phyloP scores from a whole-genome alignment of 306 rosid genomes.

The Senna siamea region DNA sequence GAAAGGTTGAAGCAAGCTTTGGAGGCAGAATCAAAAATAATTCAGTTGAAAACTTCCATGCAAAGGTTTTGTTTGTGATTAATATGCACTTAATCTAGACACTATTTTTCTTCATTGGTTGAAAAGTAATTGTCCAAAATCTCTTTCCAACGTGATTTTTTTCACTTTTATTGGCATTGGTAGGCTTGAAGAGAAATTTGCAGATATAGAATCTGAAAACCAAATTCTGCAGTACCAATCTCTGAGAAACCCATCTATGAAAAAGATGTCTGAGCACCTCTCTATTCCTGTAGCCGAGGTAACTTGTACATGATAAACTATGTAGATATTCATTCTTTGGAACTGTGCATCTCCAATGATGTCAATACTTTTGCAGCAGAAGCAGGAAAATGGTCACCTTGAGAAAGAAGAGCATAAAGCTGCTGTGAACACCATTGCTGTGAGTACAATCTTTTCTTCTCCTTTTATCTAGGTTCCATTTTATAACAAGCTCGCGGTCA shows the following conservation, averaged over 20 bases:
- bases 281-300: conserved; percentile 54
- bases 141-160: conserved; percentile 31
- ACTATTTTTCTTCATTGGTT: conserved; percentile 6
- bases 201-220: conserved; percentile 73
- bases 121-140: not conserved
- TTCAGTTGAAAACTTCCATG: conserved; percentile 76
- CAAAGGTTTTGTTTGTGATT: conserved; percentile 62
- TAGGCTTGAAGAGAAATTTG: conserved; percentile 84
- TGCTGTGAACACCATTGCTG: not conserved
- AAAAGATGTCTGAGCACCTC: conserved; percentile 58
- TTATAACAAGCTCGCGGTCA: not conserved
- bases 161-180: conserved; percentile 29
- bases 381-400: conserved; percentile 73
- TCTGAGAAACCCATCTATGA: conserved; percentile 55
- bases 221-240: conserved; percentile 68
- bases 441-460: not conserved
- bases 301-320: conserved; percentile 28
- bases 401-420: conserved; percentile 47
- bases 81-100: not conserved
- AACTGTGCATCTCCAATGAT: conserved; percentile 17
- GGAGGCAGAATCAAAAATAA: conserved; percentile 78
- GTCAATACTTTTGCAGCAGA: conserved; percentile 47
- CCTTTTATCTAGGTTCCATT: not conserved
- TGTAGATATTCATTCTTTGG: conserved; percentile 1
- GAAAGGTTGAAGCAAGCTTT: conserved; percentile 86